Evolutionary conservation across 75 land plant genomes (phyloP).

Genomic region (Sequoiadendron giganteum): DNA sequence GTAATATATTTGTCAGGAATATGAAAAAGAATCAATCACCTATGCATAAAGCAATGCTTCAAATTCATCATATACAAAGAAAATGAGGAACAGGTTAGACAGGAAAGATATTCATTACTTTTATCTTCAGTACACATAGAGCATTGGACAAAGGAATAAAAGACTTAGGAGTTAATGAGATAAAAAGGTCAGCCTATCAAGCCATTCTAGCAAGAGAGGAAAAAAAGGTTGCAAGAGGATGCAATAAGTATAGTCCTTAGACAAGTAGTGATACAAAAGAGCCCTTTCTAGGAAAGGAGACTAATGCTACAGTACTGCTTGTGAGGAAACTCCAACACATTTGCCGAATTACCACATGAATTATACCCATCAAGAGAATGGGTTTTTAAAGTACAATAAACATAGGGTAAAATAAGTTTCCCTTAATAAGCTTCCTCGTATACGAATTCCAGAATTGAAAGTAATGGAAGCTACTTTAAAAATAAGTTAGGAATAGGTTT

Average conservation of each 20-base stretch:
- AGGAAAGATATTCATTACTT: too few relatives aligned
- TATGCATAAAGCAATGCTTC: too few relatives aligned
- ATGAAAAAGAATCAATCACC: too few relatives aligned
- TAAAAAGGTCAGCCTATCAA: not conserved
- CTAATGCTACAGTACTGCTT: not conserved
- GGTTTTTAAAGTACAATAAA: not conserved
- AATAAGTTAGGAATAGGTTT: not conserved
- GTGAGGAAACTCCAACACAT: not conserved
- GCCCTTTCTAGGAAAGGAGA: not conserved
- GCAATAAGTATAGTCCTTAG: not conserved
- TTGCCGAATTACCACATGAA: not conserved
- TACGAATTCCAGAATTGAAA: not conserved
- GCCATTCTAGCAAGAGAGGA: not conserved
- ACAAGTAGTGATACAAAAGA: not conserved
- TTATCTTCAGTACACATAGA: too few relatives aligned
- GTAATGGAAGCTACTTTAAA: not conserved
- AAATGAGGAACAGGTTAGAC: too few relatives aligned
- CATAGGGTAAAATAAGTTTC: not conserved
- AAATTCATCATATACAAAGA: too few relatives aligned
- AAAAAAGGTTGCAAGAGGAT: not conserved
- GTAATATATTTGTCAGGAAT: not conserved
- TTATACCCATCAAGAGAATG: not conserved
- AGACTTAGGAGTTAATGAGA: not conserved
- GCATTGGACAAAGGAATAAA: not conserved
- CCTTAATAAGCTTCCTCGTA: not conserved